Evolutionary conservation across 1,284 basidiomycete genomes (phyloP), one percentile per base, ranked within the genome.

Genomic region (Pyrrhoderma noxium): DNA sequence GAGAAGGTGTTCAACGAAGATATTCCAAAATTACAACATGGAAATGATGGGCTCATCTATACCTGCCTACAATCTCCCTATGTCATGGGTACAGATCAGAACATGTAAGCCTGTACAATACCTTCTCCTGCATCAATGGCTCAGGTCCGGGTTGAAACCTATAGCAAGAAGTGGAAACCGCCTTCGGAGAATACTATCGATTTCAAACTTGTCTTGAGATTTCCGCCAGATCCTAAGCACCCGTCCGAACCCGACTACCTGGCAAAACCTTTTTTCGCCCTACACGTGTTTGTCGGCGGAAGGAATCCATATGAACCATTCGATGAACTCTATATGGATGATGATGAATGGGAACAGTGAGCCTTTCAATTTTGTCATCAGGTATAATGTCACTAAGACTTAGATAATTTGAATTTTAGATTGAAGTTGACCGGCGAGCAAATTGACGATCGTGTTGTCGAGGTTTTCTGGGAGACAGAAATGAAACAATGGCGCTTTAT

Each of bases 121-220:
- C n/a, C 14, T 5, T 5, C n/a, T 22, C n/a, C 38, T 31, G 21
- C 14, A 18, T n/a, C 5, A 7, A n/a, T 18, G 27, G 27, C 27
- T 31, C 8, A 38, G 16, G 47, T 21, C 18, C n/a, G 5, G 16
- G 5, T 40, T 40, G n/a, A 40, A 40, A 40, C n/a, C 38, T 5
- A 38, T 63, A 96, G 93, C 58, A 68, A 97, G 60, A 99, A 99
- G 67, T 99, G 96, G 96, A 99, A 99, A 68, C 94, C 95, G 1
- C 93, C 96, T 2, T 89, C 87, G 2, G 96, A 99, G 63, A 99
- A 99, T 67, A 93, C 93, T 2, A 89, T 99, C 62, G 96, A 99
- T 67, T 99, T 99, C 73, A 92, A 92, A 64, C 82, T 99, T 11
- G 77, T 94, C 48, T 74, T 99, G 16, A 82, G 91, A 35, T 99